Percentiles rank a stretch among this genome's conserved stretches.
Evolutionary conservation across 176 grass and related monocot species (phyloP).

Genomic region (Phoenix roebelenii): DNA sequence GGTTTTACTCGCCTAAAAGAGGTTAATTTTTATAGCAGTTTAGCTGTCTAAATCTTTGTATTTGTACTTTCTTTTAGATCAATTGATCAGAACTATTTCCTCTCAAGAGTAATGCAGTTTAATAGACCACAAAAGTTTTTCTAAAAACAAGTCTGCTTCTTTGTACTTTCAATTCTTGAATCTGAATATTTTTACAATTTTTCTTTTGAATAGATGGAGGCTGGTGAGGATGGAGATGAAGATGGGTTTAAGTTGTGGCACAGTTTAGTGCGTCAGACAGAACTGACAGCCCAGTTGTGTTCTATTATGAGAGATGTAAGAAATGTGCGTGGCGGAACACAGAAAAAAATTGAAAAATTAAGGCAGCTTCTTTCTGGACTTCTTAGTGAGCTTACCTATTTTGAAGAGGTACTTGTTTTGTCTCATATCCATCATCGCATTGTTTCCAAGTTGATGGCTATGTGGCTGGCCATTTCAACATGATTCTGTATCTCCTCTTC

Average conservation of each 20-base stretch:
- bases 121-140: too few relatives aligned
- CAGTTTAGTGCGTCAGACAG: constrained; percentile 68
- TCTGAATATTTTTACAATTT: not conserved
- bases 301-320: constrained; percentile 83
- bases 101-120: too few relatives aligned
- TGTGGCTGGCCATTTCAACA: too few relatives aligned
- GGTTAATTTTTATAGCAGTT: too few relatives aligned
- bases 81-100: too few relatives aligned
- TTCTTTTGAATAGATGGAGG: constrained; percentile 39
- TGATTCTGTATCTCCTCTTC: not conserved
- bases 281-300: constrained; percentile 81
- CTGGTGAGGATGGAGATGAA: constrained; percentile 63
- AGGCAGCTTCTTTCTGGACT: constrained; percentile 61
- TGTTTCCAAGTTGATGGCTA: not conserved
- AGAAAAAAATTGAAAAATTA: constrained; percentile 89
- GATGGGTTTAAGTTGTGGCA: constrained; percentile 91
- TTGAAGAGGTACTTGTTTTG: constrained; percentile 61
- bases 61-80: too few relatives aligned
- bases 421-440: not conserved
- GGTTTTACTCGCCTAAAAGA: too few relatives aligned
- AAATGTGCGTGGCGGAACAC: constrained; percentile 66
- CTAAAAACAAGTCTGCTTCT: too few relatives aligned
- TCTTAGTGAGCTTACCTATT: constrained; percentile 86
- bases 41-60: too few relatives aligned
- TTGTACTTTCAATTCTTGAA: too few relatives aligned